These are phyloP conservation scores for Paraphoma sp. DNA, from an alignment of 2,329 filamentous ascomycete genomes.

Conservation along the genomic window DNA sequence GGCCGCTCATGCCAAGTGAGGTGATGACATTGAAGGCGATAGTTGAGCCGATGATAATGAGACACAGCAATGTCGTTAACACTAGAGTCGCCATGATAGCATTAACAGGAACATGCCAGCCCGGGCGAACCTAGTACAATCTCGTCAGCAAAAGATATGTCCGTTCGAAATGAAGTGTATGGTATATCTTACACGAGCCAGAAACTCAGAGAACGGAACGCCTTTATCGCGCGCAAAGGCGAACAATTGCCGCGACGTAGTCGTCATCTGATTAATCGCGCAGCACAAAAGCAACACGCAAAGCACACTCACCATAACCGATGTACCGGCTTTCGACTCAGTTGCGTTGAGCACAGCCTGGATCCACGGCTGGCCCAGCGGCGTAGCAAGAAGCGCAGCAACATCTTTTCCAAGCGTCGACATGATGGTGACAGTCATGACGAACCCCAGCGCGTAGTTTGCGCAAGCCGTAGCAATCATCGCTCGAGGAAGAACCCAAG, in stretches of 20 bases:
- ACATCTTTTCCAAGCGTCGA: conserved; percentile 14
- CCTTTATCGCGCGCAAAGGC: conserved; percentile 32
- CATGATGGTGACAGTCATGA: conserved; percentile 34
- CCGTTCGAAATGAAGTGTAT: background rate
- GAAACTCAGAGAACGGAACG: conserved; percentile 17
- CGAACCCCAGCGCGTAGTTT: conserved; percentile 44
- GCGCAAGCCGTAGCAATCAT: conserved; percentile 47
- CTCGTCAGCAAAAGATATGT: no score
- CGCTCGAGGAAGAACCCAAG: conserved; percentile 36
- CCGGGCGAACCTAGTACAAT: conserved; percentile 11
- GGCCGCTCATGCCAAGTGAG: conserved; percentile 37
- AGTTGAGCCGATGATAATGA: conserved; percentile 53
- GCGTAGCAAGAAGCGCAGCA: conserved; percentile 16
- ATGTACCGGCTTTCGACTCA: conserved; percentile 12
- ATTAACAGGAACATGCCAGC: conserved; percentile 40
- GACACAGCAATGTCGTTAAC: conserved; percentile 45
- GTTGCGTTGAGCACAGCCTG: conserved; percentile 19
- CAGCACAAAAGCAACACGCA: conserved; percentile 12
- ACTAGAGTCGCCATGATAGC: conserved; percentile 34
- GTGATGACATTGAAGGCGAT: conserved; percentile 51
- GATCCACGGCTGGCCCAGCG: conserved; percentile 24
- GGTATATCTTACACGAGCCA: conserved; percentile 13
- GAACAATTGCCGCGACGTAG: conserved; percentile 27
- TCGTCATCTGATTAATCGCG: conserved; percentile 17
- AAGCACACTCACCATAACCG: conserved; percentile 24